phyloP scores from a whole-genome alignment of 129 eudicot genomes.

The Flaveria ramosissima region DNA sequence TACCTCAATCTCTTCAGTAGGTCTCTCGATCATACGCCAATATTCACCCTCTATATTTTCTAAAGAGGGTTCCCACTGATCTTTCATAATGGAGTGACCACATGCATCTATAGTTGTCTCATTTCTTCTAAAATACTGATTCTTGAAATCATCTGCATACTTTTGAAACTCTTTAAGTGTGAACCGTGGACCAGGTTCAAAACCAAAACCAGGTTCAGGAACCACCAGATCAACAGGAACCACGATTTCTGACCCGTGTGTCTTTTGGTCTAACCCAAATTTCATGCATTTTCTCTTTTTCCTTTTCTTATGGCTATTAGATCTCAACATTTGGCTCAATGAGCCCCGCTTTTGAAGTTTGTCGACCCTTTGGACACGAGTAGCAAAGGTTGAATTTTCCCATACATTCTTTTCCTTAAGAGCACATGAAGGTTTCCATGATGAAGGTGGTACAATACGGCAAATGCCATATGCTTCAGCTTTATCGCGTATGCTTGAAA shows the following conservation, averaged over 20 bases:
- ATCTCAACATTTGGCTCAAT: constrained; percentile 47
- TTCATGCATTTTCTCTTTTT: constrained; percentile 74
- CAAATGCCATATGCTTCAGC: constrained; percentile 93
- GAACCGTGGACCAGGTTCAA: constrained; percentile 95
- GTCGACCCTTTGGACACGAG: constrained; percentile 90
- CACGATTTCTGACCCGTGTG: constrained; percentile 41
- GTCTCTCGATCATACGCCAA: constrained; percentile 93
- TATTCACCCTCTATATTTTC: constrained; percentile 95
- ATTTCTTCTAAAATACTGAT: constrained; percentile 62
- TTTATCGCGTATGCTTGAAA: constrained; percentile 67
- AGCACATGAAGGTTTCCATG: constrained; percentile 95
- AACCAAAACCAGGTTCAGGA: constrained; percentile 68
- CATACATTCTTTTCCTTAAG: constrained; percentile 61
- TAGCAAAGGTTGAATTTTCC: constrained; percentile 71
- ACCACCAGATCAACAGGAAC: constrained; percentile 43
- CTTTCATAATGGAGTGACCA: constrained; percentile 27
- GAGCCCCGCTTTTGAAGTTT: constrained; percentile 86
- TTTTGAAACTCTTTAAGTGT: constrained; percentile 78
- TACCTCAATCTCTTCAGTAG: constrained; percentile 98
- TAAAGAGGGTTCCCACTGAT: constrained; percentile 68
- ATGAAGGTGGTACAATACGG: constrained; percentile 94
- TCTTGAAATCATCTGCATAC: constrained; percentile 82
- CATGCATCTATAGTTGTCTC: constrained; percentile 32
- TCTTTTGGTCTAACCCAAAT: constrained; percentile 47
- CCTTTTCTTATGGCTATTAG: constrained; percentile 57